Evolutionary conservation across 768 basidiomycete species (phyloP).

Genomic region (Boletus rubescentipes): DNA sequence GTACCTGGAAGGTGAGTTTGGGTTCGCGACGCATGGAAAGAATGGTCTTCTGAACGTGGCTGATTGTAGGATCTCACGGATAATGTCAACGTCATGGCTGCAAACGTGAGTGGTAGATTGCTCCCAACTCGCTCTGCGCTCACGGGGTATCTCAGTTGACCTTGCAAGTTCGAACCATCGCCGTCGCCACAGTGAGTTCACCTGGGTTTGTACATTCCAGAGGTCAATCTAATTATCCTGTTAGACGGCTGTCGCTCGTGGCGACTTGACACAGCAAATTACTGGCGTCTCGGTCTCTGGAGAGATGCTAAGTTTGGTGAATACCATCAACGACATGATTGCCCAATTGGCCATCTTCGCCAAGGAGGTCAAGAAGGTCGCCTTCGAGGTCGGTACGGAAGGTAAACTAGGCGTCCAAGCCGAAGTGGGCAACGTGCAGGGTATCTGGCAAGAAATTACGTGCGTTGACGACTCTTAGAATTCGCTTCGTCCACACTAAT

Average conservation of each 20-base stretch:
- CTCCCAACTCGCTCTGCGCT: neutral
- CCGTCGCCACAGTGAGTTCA: conserved; percentile 77
- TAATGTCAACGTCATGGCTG: conserved; percentile 95
- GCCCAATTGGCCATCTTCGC: conserved; percentile 69
- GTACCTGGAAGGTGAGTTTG: conserved; percentile 81
- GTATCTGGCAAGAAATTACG: conserved; percentile 99
- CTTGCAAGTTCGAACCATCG: conserved; percentile 90
- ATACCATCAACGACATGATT: conserved; percentile 94
- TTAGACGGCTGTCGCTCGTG: conserved; percentile 88
- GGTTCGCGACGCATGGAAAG: neutral
- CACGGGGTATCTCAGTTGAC: conserved; percentile 60
- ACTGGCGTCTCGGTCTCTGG: conserved; percentile 89
- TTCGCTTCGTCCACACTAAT: neutral
- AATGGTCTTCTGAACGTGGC: neutral
- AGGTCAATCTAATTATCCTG: conserved; percentile 4
- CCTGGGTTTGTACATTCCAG: neutral
- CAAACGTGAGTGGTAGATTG: conserved; percentile 57
- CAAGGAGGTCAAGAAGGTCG: conserved; percentile 89
- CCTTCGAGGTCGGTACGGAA: conserved; percentile 95
- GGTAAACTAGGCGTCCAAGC: conserved; percentile 99
- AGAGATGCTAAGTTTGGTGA: conserved; percentile 93
- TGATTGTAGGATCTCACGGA: conserved; percentile 74
- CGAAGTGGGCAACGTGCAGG: conserved; percentile 94
- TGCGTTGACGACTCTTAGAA: conserved; percentile 39
- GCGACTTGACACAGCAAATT: conserved; percentile 93